A percentile compares a stretch with the other conserved stretches of the same genome.
phyloP scores from a whole-genome alignment of 2,329 filamentous ascomycete species.

The Passalora sequoiae region DNA sequence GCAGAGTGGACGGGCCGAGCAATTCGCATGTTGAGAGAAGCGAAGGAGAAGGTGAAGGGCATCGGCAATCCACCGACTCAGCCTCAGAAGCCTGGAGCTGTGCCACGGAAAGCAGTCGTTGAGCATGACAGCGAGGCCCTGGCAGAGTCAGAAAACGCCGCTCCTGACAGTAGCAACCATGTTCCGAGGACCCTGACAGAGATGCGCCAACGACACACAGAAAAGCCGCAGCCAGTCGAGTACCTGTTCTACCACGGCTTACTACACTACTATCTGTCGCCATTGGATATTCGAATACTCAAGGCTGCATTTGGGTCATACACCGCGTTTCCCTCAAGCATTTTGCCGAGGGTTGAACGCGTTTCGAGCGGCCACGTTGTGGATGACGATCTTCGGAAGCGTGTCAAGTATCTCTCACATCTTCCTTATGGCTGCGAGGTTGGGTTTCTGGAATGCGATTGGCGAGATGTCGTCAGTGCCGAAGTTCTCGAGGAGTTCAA shows the following conservation, averaged over 20 bases:
- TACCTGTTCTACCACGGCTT: conserved; percentile 88
- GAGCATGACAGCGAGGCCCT: conserved; percentile 42
- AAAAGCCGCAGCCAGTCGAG: conserved; percentile 46
- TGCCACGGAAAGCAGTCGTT: conserved; percentile 35
- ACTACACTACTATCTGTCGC: conserved; percentile 82
- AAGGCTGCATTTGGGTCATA: conserved; percentile 85
- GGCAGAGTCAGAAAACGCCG: conserved; percentile 9
- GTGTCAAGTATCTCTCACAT: conserved; percentile 81
- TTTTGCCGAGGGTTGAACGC: conserved; percentile 81
- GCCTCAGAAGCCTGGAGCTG: conserved; percentile 43
- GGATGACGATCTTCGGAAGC: conserved; percentile 75
- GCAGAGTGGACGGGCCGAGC: conserved; percentile 89
- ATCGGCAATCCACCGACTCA: conserved; percentile 60
- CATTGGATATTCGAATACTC: conserved; percentile 85
- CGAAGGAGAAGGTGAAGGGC: conserved; percentile 68
- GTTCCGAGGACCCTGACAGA: conserved; percentile 43
- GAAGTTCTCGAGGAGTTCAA: conserved; percentile 71
- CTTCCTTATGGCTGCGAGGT: conserved; percentile 87
- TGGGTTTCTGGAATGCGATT: conserved; percentile 87
- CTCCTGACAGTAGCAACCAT: conserved; percentile 8
- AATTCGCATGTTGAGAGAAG: conserved; percentile 64
- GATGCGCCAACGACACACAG: conserved; percentile 41
- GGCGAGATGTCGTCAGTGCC: conserved; percentile 78
- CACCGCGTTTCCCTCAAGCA: conserved; percentile 73
- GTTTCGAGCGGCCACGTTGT: conserved; percentile 83